Evolutionary conservation across 306 rosid species (phyloP), one percentile per base, ranked within the genome.

Genomic region (Rubus parviflorus): DNA sequence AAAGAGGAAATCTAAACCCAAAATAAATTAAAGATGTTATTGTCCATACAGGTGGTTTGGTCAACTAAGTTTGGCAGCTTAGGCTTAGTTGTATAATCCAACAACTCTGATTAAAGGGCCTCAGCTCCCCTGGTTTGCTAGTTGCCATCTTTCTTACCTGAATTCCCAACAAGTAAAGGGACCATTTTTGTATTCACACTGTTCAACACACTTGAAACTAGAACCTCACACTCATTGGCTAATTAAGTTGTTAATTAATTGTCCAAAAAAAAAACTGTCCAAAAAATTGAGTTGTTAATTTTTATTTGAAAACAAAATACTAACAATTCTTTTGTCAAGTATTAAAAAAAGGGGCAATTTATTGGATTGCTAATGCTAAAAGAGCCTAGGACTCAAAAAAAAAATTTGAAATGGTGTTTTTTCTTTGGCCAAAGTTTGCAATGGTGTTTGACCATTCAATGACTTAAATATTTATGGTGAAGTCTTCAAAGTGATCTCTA

Each of bases 11-110:
- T 19, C 6, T 1, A 10, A 68, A 3, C 11, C 7, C 17, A n/a
- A 53, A 20, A 1, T 6, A 72, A 40, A n/a, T 43, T 30, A 38
- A 38, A 56, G 43, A 47, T 56, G 53, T 3, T 41, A 19, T 3
- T 12, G 25, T 23, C 67, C 47, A 40, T 13, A 22, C 40, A 40
- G 49, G 57, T 57, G 43, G 41, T 22, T 54, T 15, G 77, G 53
- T 73, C 77, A 56, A 42, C 68, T 57, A 6, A 7, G 54, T 41
- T 42, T 47, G 67, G 53, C 77, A 57, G 6, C 73, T 68, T 15
- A 13, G 54, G 38, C 73, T 30, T 43, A n/a, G 52, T 67, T 67
- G 52, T 43, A 42, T 43, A n/a, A 43, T 43, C 41, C 73, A 5
- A 42, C 8, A 6, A 10, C 53, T 20, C 11, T 3, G 51, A 22